Conservation (phyloP, 805 yeast genomes). For the Metschnikowia borealis region DNA sequence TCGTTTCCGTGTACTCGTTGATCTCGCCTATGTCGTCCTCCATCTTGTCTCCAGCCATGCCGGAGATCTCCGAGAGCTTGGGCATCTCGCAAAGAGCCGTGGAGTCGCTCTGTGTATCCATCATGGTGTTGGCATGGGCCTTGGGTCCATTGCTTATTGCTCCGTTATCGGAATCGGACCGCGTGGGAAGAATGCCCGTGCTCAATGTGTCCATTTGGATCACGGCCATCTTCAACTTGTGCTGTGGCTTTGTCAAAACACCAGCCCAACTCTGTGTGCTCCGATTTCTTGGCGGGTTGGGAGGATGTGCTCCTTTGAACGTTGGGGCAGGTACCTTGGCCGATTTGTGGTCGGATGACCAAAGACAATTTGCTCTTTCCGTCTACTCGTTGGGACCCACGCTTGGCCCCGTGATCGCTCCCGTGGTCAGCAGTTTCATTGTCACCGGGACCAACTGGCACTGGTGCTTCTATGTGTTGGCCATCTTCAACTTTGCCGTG, state of each 20-base stretch:
- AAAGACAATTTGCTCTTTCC: constrained; percentile 55
- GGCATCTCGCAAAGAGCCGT: constrained; percentile 24
- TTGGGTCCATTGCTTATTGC: constrained; percentile 62
- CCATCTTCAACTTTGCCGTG: constrained; percentile 54
- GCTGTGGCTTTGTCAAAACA: constrained; percentile 57
- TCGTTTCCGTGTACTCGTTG: constrained; percentile 53
- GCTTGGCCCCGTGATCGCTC: constrained; percentile 66
- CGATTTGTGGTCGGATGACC: constrained; percentile 51
- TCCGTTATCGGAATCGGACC: constrained; percentile 59
- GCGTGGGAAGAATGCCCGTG: constrained; percentile 55
- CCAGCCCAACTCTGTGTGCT: constrained; percentile 58
- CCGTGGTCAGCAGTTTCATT: constrained; percentile 55
- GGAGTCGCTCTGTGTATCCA: constrained; percentile 41
- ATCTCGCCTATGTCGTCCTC: constrained; percentile 62
- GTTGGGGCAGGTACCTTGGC: constrained; percentile 69
- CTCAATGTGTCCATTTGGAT: constrained; percentile 50
- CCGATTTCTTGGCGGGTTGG: constrained; percentile 62
- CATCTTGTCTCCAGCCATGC: constrained; percentile 57
- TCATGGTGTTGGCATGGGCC: constrained; percentile 70
- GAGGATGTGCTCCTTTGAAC: constrained; percentile 63
- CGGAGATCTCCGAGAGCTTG: constrained; percentile 43
- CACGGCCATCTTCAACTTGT: constrained; percentile 48
- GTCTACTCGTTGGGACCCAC: constrained; percentile 59
- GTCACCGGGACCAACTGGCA: constrained; percentile 52
- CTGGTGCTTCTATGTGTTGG: constrained; percentile 62